Base-by-base conservation (phyloP, 768 basidiomycete genomes). In the Leccinum boreale region DNA sequence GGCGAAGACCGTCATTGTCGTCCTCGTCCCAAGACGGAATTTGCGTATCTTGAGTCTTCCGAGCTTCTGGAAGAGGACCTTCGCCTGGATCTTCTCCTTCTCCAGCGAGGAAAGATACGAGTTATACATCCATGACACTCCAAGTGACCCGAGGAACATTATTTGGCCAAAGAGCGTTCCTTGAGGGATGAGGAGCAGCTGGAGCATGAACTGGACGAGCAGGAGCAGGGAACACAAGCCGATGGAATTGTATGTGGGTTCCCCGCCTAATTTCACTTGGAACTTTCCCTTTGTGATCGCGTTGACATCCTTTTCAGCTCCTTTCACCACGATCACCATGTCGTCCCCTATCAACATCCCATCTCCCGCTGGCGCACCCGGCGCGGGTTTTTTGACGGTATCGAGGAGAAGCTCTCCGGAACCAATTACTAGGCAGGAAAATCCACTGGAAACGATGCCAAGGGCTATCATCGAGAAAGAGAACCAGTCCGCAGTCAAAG, bases 31-130 rank as follows among this genome's bases (percentile, higher is more conserved):
- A 4, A 70, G 62, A 48, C 52, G 57, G 49, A 62, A 70, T 54
- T 63, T 72, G 5, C 19, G 53, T 56, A 68, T 50, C 7, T 23
- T 23, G 0, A 60, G 70, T 23, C 21, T 55, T 1, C 55, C 60
- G 1, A 70, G 57, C 24, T 59, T 62, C 21, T 58, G 39, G 49
- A 58, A 57, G 28, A 70, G 53, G 8, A 70, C 42, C 1, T 60
- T 50, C 8, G 50, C 63, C 48, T 71, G 71, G 10, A 72, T 65
- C 23, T 58, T 70, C 48, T 70, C 66, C 26, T 68, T 68, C 53
- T 80, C 77, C 66, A 80, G 60, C 0, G 69, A 71, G 8, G 73
- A 73, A 28, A 76, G 67, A 48, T 67, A 75, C 1, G 71, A 67
- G 44, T 76, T 76, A 53, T 76, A 74, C 1, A 17, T 54, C 74